Percentiles rank a stretch among this genome's conserved stretches.
Evolutionary conservation across 164 flowering plant species (phyloP).

Genomic region (Santalum album): DNA sequence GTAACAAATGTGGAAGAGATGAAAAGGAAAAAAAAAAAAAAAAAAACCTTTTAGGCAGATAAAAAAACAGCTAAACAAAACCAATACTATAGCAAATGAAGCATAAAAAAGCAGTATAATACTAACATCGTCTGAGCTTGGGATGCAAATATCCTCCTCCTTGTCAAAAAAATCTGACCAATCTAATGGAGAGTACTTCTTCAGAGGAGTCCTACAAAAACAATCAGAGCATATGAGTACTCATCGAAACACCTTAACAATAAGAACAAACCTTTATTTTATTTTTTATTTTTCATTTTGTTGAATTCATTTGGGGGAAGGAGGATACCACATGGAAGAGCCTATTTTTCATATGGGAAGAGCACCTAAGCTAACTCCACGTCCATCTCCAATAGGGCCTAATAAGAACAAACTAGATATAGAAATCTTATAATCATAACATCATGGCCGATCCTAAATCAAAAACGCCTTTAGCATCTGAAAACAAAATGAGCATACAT

Average conservation of each 20-base stretch:
- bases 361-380: no score
- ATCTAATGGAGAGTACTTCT: slow-evolving; percentile 54
- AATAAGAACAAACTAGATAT: no score
- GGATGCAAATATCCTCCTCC: slow-evolving; percentile 56
- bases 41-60: no score
- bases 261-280: not conserved
- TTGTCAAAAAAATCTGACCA: slow-evolving; percentile 67
- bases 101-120: not conserved
- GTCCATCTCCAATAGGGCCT: no score
- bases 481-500: no score
- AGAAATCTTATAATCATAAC: not conserved
- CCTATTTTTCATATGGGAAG: no score
- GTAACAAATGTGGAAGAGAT: no score
- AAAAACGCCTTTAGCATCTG: not conserved
- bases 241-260: not conserved
- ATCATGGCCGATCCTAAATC: no score
- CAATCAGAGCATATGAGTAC: not conserved
- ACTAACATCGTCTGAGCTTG: slow-evolving; percentile 46
- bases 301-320: no score
- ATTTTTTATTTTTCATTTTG: no score
- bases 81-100: not conserved
- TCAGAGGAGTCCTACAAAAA: slow-evolving; percentile 33
- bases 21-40: no score
- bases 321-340: not conserved
- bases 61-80: no score